Base-by-base conservation (phyloP, 106 monocot species). In the Platanthera zijinensis region DNA sequence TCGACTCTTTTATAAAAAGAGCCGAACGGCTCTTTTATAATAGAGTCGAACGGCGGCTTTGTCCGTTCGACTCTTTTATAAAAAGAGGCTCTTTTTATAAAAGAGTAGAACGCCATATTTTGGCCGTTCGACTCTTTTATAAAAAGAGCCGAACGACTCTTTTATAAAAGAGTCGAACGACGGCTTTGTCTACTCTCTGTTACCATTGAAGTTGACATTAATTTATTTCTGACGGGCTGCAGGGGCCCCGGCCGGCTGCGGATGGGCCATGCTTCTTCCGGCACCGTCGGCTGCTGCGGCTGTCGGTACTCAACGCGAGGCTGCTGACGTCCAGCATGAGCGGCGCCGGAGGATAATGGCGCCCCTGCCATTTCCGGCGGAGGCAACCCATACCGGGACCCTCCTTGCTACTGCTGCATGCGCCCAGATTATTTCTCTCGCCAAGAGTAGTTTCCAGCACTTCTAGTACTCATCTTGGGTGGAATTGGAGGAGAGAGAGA, bases 341-440 rank as follows among this genome's bases (percentile, higher is more conserved):
- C 61, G 61, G n/a, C n/a, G n/a, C 53, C 28, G 6, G 50, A 21
- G n/a, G 78, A 45, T 48, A 70, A 25, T 64, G 73, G 68, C 12
- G 52, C 51, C n/a, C n/a, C n/a, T 18, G 74, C 22, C 77, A 77
- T 78, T 25, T 81, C 85, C 63, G 85, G 75, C 48, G 86, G 87
- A 74, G 83, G 74, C 12, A 78, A 74, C 73, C 85, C 90, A 63
- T 81, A 87, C 49, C 81, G 87, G 83, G 90, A 83, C 79, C 85
- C 90, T 77, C 84, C 87, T 75, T 77, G 61, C 76, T 80, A 69
- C 79, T 57, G 57, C 79, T 70, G 70, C 70, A 66, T 70, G 70
- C 70, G 15, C 15, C 7, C 67, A 5, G 25, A 30, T 21, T 39
- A 39, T 30, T 67, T 32, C 10, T 10, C 67, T 5, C 67, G 12